Evolutionary conservation across 805 yeast genomes (phyloP).

Genomic region (Ogataea dorogensis): DNA sequence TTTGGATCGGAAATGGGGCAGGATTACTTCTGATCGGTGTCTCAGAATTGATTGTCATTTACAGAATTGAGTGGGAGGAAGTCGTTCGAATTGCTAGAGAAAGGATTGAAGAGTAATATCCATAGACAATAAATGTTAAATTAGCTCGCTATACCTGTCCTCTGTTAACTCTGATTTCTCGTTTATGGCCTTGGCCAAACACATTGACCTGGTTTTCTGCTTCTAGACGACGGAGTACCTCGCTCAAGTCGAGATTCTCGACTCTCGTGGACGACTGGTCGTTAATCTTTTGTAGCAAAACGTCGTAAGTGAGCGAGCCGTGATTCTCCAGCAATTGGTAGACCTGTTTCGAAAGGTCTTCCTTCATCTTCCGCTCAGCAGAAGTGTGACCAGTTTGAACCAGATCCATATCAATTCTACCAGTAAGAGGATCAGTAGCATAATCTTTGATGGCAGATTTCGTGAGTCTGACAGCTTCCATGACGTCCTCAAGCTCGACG

Average conservation of each 20-base stretch:
- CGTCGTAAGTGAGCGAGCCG: constrained; percentile 54
- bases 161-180: constrained; percentile 45
- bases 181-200: constrained; percentile 69
- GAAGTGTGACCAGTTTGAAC: constrained; percentile 94
- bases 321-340: constrained; percentile 50
- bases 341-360: constrained; percentile 66
- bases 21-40: constrained; percentile 58
- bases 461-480: constrained; percentile 90
- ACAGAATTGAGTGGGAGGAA: constrained; percentile 51
- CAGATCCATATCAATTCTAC: constrained; percentile 95
- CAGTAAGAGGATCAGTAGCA: constrained; percentile 97
- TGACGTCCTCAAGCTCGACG: constrained; percentile 80
- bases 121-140: too few relatives aligned
- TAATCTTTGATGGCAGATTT: constrained; percentile 94
- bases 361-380: constrained; percentile 75
- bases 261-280: constrained; percentile 64
- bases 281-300: constrained; percentile 58
- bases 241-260: constrained; percentile 69
- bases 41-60: constrained; percentile 46
- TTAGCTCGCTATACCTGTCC: constrained; percentile 3
- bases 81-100: constrained; percentile 36
- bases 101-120: constrained; percentile 14
- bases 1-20: constrained; percentile 72
- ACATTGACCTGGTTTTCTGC: constrained; percentile 69
- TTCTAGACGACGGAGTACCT: constrained; percentile 62